These are phyloP conservation scores for Trichocladium antarcticum DNA, from an alignment of 495 filamentous ascomycete genomes.

Conservation along the genomic window DNA sequence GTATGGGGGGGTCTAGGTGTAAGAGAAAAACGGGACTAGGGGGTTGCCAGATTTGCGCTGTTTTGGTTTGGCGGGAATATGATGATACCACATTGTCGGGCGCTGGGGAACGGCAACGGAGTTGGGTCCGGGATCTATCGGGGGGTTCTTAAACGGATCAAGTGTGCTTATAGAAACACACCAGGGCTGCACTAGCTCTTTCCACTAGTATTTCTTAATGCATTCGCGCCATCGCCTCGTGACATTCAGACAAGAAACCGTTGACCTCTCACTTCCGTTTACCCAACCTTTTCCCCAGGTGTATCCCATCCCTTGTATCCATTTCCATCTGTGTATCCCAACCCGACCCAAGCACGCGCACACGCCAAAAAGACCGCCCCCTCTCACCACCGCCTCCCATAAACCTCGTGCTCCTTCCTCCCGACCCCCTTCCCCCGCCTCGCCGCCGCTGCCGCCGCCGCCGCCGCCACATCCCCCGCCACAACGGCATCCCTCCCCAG, in stretches of 20 bases:
- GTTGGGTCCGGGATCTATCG: too few relatives aligned
- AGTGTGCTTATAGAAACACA: too few relatives aligned
- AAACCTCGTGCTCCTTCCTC: constrained; percentile 27
- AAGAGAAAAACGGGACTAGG: background rate
- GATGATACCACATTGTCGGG: background rate
- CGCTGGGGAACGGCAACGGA: background rate
- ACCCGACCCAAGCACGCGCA: background rate
- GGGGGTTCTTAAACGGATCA: too few relatives aligned
- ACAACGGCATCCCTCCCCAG: constrained; percentile 3
- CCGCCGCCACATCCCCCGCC: constrained; percentile 11
- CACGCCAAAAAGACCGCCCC: background rate
- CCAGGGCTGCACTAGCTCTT: too few relatives aligned
- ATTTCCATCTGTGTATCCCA: background rate
- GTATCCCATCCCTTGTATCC: background rate
- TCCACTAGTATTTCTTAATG: too few relatives aligned
- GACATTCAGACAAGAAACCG: background rate
- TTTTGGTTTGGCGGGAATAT: background rate
- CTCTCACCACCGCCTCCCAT: constrained; percentile 31
- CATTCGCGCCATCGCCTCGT: too few relatives aligned
- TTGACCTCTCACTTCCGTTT: background rate
- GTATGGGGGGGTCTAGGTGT: background rate
- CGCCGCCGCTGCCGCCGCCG: background rate
- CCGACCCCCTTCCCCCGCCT: constrained; percentile 6
- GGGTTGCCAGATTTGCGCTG: background rate
- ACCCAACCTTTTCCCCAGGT: background rate